A percentile compares a stretch with the other conserved stretches of the same genome.
Evolutionary conservation across 306 rosid genomes (phyloP).

Genomic region (Cucumis sativus): DNA sequence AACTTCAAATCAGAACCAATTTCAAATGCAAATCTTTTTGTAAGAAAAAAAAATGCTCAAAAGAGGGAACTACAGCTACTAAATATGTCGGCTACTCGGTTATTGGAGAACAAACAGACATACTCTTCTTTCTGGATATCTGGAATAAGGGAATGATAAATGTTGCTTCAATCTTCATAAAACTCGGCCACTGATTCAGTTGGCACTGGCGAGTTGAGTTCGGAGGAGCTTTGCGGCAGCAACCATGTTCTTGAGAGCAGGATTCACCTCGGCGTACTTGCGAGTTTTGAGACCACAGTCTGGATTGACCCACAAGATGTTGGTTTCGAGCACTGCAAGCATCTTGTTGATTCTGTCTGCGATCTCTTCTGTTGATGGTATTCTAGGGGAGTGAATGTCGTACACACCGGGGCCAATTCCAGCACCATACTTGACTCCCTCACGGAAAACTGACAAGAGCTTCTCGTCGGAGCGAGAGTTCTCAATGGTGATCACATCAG

Average conservation of each 20-base stretch:
- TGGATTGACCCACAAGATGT: slow-evolving; percentile 79
- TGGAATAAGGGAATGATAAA: background rate
- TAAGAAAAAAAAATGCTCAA: background rate
- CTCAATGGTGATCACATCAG: slow-evolving; percentile 82
- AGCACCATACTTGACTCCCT: slow-evolving; percentile 73
- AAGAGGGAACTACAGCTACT: background rate
- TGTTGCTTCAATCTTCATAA: background rate
- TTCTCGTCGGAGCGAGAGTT: slow-evolving; percentile 82
- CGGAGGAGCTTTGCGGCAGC: slow-evolving; percentile 76
- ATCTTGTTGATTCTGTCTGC: slow-evolving; percentile 60
- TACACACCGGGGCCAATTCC: slow-evolving; percentile 87
- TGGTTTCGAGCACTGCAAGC: slow-evolving; percentile 69
- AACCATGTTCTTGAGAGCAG: slow-evolving; percentile 70
- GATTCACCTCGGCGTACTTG: slow-evolving; percentile 55
- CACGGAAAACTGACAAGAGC: slow-evolving; percentile 66
- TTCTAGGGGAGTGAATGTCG: slow-evolving; percentile 88
- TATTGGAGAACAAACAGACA: background rate
- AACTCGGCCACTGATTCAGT: slow-evolving; percentile 20
- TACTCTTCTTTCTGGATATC: background rate
- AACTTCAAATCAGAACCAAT: background rate
- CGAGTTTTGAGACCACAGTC: slow-evolving; percentile 91
- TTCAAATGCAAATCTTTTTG: background rate
- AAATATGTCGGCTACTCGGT: background rate
- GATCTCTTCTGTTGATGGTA: slow-evolving; percentile 61
- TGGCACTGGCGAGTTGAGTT: slow-evolving; percentile 35